phyloP scores from a whole-genome alignment of 169 alveolate species.

The Plasmodium cynomolgi region DNA sequence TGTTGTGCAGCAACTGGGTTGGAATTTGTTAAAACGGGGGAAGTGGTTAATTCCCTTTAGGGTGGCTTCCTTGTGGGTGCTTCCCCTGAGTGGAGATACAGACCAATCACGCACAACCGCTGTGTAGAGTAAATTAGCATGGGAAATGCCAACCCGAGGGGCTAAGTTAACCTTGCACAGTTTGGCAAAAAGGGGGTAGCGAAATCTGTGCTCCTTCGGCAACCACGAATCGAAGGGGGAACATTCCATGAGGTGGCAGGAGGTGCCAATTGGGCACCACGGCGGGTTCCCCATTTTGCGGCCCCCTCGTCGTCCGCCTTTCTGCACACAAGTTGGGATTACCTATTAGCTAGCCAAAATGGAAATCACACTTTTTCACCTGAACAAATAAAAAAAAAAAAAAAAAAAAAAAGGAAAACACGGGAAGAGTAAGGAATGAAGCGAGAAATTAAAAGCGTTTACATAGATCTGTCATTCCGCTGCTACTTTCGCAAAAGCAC shows the following conservation, averaged over 20 bases:
- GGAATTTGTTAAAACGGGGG: not conserved
- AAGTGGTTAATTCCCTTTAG: too few species aligned
- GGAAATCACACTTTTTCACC: not conserved
- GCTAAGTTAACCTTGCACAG: not conserved
- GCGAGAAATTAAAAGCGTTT: not conserved
- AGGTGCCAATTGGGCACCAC: not conserved
- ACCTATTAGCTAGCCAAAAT: not conserved
- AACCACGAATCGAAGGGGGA: not conserved
- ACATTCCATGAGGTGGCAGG: not conserved
- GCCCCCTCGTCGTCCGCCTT: not conserved
- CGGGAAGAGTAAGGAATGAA: too few species aligned
- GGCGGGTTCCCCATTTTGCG: not conserved
- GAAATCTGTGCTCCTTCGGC: not conserved
- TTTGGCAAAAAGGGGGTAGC: not conserved
- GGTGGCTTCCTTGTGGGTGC: not conserved
- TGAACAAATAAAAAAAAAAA: not conserved
- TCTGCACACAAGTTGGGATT: not conserved
- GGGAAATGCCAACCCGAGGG: not conserved
- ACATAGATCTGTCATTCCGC: not conserved
- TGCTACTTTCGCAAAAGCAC: not conserved
- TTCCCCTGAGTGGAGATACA: not conserved
- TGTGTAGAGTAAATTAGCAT: not conserved
- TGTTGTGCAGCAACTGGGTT: not conserved
- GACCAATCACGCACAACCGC: not conserved
- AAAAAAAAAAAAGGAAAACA: too few species aligned